Base-by-base conservation (phyloP, 2,329 filamentous ascomycete species). In the Albophoma yamanashiensis region DNA sequence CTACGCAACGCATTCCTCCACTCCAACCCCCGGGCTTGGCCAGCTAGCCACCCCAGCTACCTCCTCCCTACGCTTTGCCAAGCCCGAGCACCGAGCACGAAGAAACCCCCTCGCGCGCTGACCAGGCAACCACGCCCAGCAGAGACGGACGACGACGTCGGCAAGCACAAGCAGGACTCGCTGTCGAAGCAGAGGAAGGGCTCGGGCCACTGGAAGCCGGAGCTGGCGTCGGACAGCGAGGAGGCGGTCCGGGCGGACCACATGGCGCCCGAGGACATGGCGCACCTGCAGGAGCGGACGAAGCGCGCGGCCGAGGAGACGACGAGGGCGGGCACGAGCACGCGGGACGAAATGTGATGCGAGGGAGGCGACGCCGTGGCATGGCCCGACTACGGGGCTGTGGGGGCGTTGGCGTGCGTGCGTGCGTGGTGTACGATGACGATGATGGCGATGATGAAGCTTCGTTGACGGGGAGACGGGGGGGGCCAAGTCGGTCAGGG, bases 171-270 rank as follows among this genome's bases (percentile, higher is more conserved):
- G 75, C 72, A 81, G 59, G 83, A 87, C 68, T 78, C 79, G 31
- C 74, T 88, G 52, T 62, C 79, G 64, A 92, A 92, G 78, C 82
- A 90, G 62, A 84, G 87, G 72, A 74, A 81, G 45, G 89, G 89
- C 62, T 81, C 84, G 71, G 87, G 80, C 58, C 81, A 91, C 70
- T 94, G 91, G 90, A 88, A 89, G 75, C 80, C 87, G 27, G 86
- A 88, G 71, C 79, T 95, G 57, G 89, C 90, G 3, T 89, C 86
- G 57, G 85, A 91, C 74, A 89, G 87, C 73, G 91, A 95, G 78
- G 89, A 89, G 72, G 84, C 84, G 66, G 80, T 94, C 74, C 87
- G 83, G 77, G 88, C 85, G 47, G 89, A 88, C 70, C 82, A 82
- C 38, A 66, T 71, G 15, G 36, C 58, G 55, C 43, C 66, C n/a